Evolutionary conservation across 192 early-diverging fungal genomes (phyloP), one percentile per base, ranked within the genome.

Genomic region (Backusella psychrophila): DNA sequence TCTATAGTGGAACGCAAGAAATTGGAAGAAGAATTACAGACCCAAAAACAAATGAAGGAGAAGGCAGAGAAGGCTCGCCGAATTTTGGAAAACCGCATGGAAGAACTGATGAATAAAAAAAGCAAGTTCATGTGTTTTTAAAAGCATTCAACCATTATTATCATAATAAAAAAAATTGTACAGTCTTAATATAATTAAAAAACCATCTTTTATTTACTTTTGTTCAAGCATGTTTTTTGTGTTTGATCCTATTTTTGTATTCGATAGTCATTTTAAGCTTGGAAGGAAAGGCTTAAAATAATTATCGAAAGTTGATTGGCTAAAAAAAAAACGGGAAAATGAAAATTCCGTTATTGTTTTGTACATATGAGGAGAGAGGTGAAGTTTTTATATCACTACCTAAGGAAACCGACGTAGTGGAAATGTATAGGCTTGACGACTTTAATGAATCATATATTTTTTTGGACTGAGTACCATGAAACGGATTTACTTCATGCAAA

Each of bases 51-150:
- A 41, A 77, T 82, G 31, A 85, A 83, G 49, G 86, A 89, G 75
- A 83, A 78, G 67, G 86, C 88, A 9, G 85, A 87, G 53, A 81
- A 79, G 74, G 83, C 86, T 34, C 78, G 77, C 38, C 63, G 73
- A 14, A 77, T 82, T 42, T 73, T 89, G 67, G 88, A 89, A 69
- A 79, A 76, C 21, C 74, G 82, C 69, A 86, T 89, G 83, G 86
- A 89, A 76, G 85, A 87, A 33, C 66, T 89, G 19, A 81, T 89
- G 79, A 82, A 66, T 14, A 79, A 83, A 44, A 87, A 85, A 78
- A 86, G 76, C 75, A 89, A 87, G 68, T 89, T 89, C 72, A 86
- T 83, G 44, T 89, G 88, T 59, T 88, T 88, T 72, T 88, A 84
- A 79, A 33, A 36, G 31, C 1, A 31, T 68, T 66, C 11, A 49